These are phyloP conservation scores for Coniosporium tulheliwenetii DNA, from an alignment of 2,329 filamentous ascomycete species.

Conservation along the genomic window DNA sequence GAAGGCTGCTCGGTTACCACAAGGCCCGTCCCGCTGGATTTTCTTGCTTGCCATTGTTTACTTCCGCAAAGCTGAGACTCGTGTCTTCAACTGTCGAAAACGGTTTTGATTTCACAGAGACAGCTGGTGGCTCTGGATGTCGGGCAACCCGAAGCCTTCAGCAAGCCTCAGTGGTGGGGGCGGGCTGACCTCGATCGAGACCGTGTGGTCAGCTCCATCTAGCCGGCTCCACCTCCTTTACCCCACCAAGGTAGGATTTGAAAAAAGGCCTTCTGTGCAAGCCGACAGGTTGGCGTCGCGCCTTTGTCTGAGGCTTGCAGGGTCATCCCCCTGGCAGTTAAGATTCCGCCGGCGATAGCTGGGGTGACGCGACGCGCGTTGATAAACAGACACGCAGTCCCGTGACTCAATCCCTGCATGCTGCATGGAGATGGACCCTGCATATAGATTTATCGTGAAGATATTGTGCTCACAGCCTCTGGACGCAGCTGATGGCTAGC, in stretches of 20 bases:
- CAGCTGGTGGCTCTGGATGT: not conserved
- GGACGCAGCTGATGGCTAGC: no score
- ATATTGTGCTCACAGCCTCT: no score
- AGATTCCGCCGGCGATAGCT: not conserved
- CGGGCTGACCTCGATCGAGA: conserved; percentile 12
- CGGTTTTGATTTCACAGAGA: not conserved
- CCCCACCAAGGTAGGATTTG: not conserved
- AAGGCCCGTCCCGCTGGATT: no score
- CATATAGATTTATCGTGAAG: no score
- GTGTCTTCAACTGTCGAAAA: no score
- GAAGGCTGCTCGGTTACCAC: no score
- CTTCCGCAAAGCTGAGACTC: no score
- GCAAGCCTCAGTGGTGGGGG: not conserved
- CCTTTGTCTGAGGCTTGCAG: conserved; percentile 14
- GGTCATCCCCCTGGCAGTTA: conserved; percentile 9
- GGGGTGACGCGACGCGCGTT: conserved; percentile 15
- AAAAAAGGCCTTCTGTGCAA: conserved; percentile 16
- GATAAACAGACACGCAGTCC: conserved; percentile 15
- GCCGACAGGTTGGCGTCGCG: conserved; percentile 13
- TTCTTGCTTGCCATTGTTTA: no score
- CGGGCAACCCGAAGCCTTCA: not conserved
- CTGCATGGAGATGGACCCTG: no score
- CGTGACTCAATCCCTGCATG: no score
- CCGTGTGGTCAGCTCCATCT: conserved; percentile 5
- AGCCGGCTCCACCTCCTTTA: not conserved